phyloP scores from a whole-genome alignment of 768 basidiomycete species.

The Gyrodon lividus region DNA sequence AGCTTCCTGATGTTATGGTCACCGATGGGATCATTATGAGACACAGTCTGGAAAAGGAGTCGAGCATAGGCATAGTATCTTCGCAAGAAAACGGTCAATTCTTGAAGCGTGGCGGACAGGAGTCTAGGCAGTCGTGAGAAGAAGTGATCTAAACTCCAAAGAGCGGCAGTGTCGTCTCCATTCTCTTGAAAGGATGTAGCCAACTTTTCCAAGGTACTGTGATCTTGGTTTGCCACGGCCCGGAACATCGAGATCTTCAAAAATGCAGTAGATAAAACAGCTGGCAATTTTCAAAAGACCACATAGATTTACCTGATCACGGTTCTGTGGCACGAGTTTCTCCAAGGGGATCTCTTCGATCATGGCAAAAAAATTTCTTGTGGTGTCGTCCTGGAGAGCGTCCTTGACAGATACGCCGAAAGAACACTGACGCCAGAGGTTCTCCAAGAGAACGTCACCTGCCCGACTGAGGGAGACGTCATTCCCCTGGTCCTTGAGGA shows the following conservation, averaged over 20 bases:
- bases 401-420: constrained; percentile 31
- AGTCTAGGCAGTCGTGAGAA: constrained; percentile 33
- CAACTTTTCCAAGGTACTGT: constrained; percentile 30
- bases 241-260: constrained; percentile 32
- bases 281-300: background rate
- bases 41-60: constrained; percentile 30
- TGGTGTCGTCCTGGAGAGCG: no score
- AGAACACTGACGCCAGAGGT: constrained; percentile 45
- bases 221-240: constrained; percentile 27
- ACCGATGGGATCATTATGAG: constrained; percentile 22
- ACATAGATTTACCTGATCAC: constrained; percentile 13
- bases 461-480: constrained; percentile 34
- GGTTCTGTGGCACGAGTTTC: no score
- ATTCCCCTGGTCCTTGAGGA: constrained; percentile 37
- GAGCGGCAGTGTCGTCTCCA: constrained; percentile 32
- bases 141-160: constrained; percentile 45
- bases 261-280: no score
- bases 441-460: constrained; percentile 38
- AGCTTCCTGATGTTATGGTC: no score
- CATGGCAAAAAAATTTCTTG: background rate
- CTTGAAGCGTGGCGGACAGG: constrained; percentile 19
- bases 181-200: constrained; percentile 28
- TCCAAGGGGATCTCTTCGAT: constrained; percentile 1
- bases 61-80: constrained; percentile 37
- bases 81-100: constrained; percentile 31